Conservation (phyloP, 1,284 basidiomycete species). For the Moniliella sp. region DNA sequence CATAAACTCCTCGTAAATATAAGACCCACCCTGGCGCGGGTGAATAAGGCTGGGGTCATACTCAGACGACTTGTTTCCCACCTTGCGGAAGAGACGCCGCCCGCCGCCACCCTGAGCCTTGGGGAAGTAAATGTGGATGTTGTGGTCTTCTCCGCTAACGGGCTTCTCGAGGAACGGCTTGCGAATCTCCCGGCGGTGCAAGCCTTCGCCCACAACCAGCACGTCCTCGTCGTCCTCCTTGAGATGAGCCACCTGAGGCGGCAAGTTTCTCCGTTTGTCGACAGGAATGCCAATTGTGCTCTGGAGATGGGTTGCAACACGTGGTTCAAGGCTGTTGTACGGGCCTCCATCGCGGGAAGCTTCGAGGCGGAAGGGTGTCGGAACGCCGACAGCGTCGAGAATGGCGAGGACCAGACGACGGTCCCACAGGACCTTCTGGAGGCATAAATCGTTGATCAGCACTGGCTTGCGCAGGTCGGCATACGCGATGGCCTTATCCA, state of each 20-base stretch:
- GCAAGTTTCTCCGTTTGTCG: conserved; percentile 2
- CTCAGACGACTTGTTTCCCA: conserved; percentile 94
- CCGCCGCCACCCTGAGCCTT: conserved; percentile 50
- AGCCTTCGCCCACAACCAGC: conserved; percentile 51
- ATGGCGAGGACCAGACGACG: conserved; percentile 73
- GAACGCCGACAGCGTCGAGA: conserved; percentile 73
- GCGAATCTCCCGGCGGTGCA: conserved; percentile 10
- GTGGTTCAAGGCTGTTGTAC: conserved; percentile 7
- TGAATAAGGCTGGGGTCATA: conserved; percentile 56
- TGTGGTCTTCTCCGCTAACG: conserved; percentile 92
- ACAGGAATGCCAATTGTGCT: conserved; percentile 10
- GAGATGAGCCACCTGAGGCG: conserved; percentile 9
- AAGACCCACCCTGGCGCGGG: conserved; percentile 81
- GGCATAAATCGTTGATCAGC: conserved; percentile 82
- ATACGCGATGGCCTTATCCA: conserved; percentile 84
- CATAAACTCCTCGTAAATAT: conserved; percentile 96
- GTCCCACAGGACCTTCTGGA: conserved; percentile 63
- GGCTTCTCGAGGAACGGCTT: conserved; percentile 99
- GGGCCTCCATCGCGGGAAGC: conserved; percentile 75
- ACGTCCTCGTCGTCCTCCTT: conserved; percentile 55
- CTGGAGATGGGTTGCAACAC: conserved; percentile 15
- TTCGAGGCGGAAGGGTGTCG: conserved; percentile 67
- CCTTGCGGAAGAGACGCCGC: conserved; percentile 62
- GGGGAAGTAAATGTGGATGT: conserved; percentile 91
- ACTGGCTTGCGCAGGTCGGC: conserved; percentile 70